Evolutionary conservation across 768 basidiomycete genomes (phyloP).

Genomic region (Antrodiella citrinella): DNA sequence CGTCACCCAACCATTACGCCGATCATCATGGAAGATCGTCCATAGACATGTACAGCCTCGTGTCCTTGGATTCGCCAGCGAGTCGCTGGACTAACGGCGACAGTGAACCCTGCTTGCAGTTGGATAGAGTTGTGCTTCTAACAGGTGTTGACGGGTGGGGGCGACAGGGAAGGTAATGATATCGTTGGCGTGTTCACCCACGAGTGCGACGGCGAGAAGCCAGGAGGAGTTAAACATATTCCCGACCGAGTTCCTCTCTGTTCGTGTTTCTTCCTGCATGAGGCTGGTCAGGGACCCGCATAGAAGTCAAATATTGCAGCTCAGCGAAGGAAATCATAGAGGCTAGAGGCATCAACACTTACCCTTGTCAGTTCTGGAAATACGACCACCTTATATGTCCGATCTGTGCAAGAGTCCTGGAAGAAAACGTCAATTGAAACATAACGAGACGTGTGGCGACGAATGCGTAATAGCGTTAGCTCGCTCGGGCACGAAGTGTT

Average conservation of each 20-base stretch:
- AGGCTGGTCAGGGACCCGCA: background rate
- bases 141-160: background rate
- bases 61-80: background rate
- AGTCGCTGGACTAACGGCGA: no score
- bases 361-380: background rate
- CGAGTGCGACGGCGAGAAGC: background rate
- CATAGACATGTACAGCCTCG: background rate
- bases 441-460: background rate
- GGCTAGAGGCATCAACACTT: background rate
- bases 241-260: background rate
- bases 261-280: background rate
- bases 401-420: background rate
- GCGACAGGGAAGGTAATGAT: background rate
- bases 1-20: background rate
- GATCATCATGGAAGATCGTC: background rate
- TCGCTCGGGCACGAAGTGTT: no score
- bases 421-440: background rate
- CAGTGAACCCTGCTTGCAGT: no score
- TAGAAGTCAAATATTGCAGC: background rate
- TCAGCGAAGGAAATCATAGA: background rate
- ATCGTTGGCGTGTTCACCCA: background rate
- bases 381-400: background rate
- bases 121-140: background rate
- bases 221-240: background rate
- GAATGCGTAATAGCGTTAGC: background rate